Conservation (phyloP, 345 rosid genomes). For the Dimocarpus longan region DNA sequence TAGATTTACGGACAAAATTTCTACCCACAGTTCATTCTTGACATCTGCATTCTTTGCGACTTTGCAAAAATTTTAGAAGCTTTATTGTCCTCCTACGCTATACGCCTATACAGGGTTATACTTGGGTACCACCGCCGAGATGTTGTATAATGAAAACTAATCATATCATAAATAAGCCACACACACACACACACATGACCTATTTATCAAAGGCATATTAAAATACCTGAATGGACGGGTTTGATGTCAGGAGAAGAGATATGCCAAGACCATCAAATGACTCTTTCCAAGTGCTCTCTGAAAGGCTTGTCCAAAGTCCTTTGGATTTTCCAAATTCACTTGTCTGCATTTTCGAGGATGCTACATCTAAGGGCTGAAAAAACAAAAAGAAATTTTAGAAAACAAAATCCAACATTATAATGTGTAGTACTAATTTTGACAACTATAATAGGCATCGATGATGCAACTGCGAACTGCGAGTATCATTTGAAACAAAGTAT, state of each 20-base stretch:
- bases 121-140: neutral
- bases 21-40: neutral
- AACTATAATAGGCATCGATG: neutral
- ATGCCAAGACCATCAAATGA: constrained; percentile 93
- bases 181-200: neutral
- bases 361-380: constrained; percentile 90
- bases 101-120: neutral
- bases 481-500: neutral
- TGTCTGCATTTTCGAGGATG: constrained; percentile 96
- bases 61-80: neutral
- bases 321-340: constrained; percentile 91
- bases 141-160: neutral
- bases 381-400: constrained; percentile 24
- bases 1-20: neutral
- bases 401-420: neutral
- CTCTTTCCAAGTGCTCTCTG: constrained; percentile 67
- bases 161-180: neutral
- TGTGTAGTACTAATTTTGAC: neutral
- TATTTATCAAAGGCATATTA: neutral
- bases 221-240: constrained; percentile 91
- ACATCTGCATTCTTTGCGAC: neutral
- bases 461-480: neutral
- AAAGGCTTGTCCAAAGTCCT: constrained; percentile 84
- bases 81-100: neutral
- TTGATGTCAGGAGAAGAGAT: constrained; percentile 86